Evolutionary conservation across 2,329 filamentous ascomycete species (phyloP), one percentile per base, ranked within the genome.

Genomic region (Hypoxylon sp.): DNA sequence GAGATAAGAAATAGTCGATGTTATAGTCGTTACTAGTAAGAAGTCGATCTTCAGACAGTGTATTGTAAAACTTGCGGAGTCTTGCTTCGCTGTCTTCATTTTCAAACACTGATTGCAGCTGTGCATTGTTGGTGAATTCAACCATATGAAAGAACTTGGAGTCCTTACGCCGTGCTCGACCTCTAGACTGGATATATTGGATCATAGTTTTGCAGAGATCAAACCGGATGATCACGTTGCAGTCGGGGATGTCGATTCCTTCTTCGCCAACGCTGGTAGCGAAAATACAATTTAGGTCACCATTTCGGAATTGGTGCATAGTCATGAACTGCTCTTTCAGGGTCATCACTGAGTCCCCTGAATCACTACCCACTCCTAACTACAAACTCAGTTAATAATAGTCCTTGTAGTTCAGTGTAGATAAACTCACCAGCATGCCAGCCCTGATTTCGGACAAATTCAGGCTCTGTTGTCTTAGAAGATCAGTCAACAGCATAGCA

Each of bases 121-220:
- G 91, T 0, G 82, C 81, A 11, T 78, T 70, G 73, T 97, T 97
- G 6, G 85, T 86, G 1, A 79, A 76, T 76, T 98, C 94, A 2
- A 93, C 77, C 92, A 99, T 94, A 74, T 92, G 93, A 34, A 94
- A 86, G 77, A 95, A 98, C 69, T 87, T 89, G 0, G 96, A 98
- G 60, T 91, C 86, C 0, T 81, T 79, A 74, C 93, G 91, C 41
- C 96, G 87, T 11, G 96, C 96, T 59, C 96, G 88, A 0, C 96
- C 96, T 68, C 93, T 88, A 13, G 94, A 98, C 78, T 99, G 96
- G 19, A 98, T 90, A 76, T 98, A 98, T 75, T 97, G 93, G 57
- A 98, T 98, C 79, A 97, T 89, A 0, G 95, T 98, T 10, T 86
- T 85, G 79, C 94, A 97, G 2, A 97, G 86, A 76, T 98, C 93